These are phyloP conservation scores for Ziziphus jujuba DNA, from an alignment of 306 rosid species.

Conservation along the genomic window DNA sequence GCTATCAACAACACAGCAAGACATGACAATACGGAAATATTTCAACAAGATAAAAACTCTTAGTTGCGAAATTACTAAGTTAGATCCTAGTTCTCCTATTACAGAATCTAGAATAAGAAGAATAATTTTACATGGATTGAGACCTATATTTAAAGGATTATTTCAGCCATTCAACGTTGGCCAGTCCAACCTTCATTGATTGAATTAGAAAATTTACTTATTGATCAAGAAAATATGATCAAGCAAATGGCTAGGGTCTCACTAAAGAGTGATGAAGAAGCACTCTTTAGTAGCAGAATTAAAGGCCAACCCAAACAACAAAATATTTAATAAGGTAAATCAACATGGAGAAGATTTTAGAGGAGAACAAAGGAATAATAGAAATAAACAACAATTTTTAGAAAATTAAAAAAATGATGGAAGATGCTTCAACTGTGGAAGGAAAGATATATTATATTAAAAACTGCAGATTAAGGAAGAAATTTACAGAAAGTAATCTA, in stretches of 20 bases:
- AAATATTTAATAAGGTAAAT: no score
- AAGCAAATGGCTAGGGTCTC: not conserved
- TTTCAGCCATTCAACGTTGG: not conserved
- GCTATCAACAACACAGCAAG: not conserved
- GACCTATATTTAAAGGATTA: not conserved
- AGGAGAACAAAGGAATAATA: no score
- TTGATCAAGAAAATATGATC: not conserved
- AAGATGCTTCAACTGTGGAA: no score
- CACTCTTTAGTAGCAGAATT: no score
- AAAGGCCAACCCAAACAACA: no score
- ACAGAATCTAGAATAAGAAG: not conserved
- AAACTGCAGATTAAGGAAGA: no score
- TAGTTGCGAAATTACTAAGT: not conserved
- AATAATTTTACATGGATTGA: constrained; percentile 7
- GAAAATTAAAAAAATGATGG: no score
- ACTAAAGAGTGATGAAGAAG: no score
- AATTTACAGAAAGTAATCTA: no score
- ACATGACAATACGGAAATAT: not conserved
- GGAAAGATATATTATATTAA: no score
- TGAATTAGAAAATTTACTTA: not conserved
- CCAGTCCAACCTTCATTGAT: not conserved
- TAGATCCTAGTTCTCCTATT: not conserved
- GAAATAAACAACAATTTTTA: no score
- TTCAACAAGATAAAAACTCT: not conserved
- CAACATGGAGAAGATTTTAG: no score